phyloP scores from a whole-genome alignment of 306 rosid species.

The Vigna reflexopilosa region DNA sequence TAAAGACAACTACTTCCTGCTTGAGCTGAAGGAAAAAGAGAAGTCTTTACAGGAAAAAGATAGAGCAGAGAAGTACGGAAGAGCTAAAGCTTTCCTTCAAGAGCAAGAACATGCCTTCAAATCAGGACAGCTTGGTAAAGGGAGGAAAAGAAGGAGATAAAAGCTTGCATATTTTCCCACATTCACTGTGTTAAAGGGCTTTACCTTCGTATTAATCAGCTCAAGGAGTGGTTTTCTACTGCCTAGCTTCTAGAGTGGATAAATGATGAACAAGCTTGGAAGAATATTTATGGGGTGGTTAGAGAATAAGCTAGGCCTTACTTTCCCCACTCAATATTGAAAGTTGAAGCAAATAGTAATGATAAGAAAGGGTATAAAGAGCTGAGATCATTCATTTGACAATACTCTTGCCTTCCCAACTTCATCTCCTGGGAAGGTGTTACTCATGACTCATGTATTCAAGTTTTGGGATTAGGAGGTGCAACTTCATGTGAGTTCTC shows the following conservation, averaged over 20 bases:
- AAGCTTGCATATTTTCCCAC: background rate
- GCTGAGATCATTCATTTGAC: background rate
- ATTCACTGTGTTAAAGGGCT: background rate
- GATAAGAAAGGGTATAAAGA: background rate
- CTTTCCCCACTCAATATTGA: background rate
- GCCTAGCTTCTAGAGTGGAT: background rate
- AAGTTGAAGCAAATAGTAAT: background rate
- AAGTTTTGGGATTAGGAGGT: background rate
- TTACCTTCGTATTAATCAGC: constrained; percentile 1
- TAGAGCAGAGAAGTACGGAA: constrained; percentile 72
- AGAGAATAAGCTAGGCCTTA: background rate
- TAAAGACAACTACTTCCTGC: constrained; percentile 78
- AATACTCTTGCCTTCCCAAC: background rate
- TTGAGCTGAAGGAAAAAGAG: constrained; percentile 73
- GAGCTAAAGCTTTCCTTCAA: constrained; percentile 79
- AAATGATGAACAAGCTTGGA: background rate
- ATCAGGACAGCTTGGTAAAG: constrained; percentile 92
- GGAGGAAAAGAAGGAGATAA: constrained; percentile 77
- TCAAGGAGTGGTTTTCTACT: constrained; percentile 12
- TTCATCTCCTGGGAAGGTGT: background rate
- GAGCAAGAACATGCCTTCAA: constrained; percentile 87
- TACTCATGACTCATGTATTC: background rate
- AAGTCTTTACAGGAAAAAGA: constrained; percentile 66
- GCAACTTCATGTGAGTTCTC: background rate
- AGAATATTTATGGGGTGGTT: background rate